These are phyloP conservation scores for Aegilops speltoides DNA, from an alignment of 176 grass and related monocot genomes.

Conservation along the genomic window DNA sequence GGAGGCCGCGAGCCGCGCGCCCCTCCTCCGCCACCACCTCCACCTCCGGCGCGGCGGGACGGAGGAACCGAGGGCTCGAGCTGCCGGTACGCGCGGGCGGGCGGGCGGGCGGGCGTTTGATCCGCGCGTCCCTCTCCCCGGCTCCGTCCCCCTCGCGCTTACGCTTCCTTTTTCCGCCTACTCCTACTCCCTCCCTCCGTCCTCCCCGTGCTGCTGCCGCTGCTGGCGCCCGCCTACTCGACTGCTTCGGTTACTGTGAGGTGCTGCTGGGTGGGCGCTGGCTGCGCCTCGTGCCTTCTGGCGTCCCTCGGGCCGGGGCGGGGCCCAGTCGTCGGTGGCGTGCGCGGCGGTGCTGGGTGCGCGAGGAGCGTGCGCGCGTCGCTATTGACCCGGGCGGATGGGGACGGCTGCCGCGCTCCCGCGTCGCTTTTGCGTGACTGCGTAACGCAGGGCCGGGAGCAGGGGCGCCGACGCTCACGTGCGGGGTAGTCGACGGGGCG, in stretches of 20 bases:
- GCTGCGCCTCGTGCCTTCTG: neutral
- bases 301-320: neutral
- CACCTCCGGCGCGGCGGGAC: neutral
- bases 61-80: neutral
- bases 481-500: neutral
- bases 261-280: neutral
- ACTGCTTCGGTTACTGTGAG: neutral
- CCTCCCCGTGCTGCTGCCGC: neutral
- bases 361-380: constrained; percentile 10
- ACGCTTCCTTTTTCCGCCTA: constrained; percentile 34
- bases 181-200: constrained; percentile 5
- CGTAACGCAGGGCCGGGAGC: neutral
- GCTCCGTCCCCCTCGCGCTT: constrained; percentile 34
- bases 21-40: neutral
- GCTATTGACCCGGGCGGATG: constrained; percentile 36
- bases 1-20: neutral
- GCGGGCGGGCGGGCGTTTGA: constrained; percentile 3
- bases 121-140: neutral
- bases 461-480: constrained; percentile 47
- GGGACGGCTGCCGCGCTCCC: neutral
- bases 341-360: neutral
- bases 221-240: neutral
- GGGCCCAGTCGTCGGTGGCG: constrained; percentile 30
- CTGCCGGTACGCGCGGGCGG: neutral
- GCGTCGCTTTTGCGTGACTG: constrained; percentile 40